Percentiles rank a stretch among this genome's conserved stretches.
phyloP scores from a whole-genome alignment of 78 protist species.

The Dictyostelium brefeldianum region DNA sequence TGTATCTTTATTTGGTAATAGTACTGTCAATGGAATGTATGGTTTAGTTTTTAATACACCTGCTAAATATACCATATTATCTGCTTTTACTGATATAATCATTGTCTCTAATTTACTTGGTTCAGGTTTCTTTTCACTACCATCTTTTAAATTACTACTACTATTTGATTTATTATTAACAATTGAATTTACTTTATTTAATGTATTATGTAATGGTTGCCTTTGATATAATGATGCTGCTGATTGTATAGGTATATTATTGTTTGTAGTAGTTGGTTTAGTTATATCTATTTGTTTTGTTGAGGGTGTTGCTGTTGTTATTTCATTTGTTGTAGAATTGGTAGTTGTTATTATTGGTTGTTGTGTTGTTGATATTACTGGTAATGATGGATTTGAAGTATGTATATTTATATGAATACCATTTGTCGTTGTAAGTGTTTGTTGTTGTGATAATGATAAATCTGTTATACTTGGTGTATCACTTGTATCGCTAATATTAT shows the following conservation, averaged over 20 bases:
- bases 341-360: background rate
- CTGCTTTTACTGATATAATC: slow-evolving; percentile 22
- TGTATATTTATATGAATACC: background rate
- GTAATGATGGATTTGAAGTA: background rate
- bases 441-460: background rate
- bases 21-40: slow-evolving; percentile 3
- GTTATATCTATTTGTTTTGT: background rate
- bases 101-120: slow-evolving; percentile 23
- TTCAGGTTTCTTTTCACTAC: background rate
- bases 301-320: background rate
- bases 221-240: background rate
- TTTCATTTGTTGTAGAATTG: background rate
- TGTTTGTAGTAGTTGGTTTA: background rate
- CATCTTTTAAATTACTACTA: slow-evolving; percentile 13
- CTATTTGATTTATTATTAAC: slow-evolving; percentile 31
- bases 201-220: background rate
- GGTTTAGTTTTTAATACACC: slow-evolving; percentile 13
- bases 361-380: background rate
- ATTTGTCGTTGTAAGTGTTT: background rate
- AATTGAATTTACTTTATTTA: slow-evolving; percentile 22
- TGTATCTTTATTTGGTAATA: slow-evolving; percentile 20
- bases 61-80: slow-evolving; percentile 1
- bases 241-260: background rate
- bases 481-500: slow-evolving; percentile 4
- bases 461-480: background rate